Evolutionary conservation across 441 rosid genomes (phyloP).

Genomic region (Populus hybrid): DNA sequence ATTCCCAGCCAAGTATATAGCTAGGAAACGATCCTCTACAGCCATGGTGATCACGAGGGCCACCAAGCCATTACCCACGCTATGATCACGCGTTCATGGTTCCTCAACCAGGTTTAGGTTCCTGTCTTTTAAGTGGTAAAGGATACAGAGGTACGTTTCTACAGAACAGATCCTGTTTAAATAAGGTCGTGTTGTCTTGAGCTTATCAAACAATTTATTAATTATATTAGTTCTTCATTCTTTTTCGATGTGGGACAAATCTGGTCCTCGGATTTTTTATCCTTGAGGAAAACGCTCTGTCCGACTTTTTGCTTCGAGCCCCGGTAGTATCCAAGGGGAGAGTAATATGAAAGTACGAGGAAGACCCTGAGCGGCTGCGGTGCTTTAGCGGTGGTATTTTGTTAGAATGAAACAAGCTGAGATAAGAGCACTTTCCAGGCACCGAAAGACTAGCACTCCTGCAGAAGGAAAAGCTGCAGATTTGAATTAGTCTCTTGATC

Average conservation of each 20-base stretch:
- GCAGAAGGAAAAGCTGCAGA: slow-evolving; percentile 26
- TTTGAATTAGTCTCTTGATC: slow-evolving; percentile 21
- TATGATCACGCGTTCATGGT: background rate
- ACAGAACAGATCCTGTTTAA: slow-evolving; percentile 14
- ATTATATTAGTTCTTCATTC: rapidly evolving
- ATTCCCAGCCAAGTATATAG: no score
- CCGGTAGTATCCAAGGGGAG: no score
- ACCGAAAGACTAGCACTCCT: background rate
- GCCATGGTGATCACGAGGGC: background rate
- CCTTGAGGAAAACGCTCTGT: no score
- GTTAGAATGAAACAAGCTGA: slow-evolving; percentile 6
- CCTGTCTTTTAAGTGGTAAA: background rate
- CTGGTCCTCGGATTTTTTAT: no score
- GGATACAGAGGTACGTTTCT: background rate
- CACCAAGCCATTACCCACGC: background rate
- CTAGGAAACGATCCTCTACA: no score
- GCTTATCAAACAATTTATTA: rapidly evolving
- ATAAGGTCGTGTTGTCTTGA: rapidly evolving
- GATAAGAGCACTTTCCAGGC: background rate
- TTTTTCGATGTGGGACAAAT: background rate
- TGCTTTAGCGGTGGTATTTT: no score
- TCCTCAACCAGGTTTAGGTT: slow-evolving; percentile 4
- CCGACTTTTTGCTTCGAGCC: no score
- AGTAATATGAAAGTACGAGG: no score
- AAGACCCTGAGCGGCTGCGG: no score